Evolutionary conservation across 2,329 filamentous ascomycete genomes (phyloP), one percentile per base, ranked within the genome.

Genomic region (Chaetomiaceae sp.): DNA sequence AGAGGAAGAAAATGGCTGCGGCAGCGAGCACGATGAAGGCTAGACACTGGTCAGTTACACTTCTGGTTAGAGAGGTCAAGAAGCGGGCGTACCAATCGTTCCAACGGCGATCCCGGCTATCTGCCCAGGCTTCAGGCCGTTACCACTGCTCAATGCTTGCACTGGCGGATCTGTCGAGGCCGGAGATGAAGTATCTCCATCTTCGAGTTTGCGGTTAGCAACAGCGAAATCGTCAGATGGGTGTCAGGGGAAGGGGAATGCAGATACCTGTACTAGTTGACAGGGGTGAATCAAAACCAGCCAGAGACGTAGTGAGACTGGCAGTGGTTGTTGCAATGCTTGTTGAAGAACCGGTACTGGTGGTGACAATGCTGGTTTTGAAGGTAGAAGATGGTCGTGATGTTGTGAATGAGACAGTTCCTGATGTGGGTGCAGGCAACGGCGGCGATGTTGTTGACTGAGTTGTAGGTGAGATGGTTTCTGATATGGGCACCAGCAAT

Each of bases 21-120:
- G 15, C 25, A 14, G 37, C 27, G 11, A 49, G 17, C 37, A 49
- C n/a, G n/a, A 39, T 3, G 20, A 39, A 47, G 9, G 36, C 50
- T 53, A 20, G 15, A 4, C 39, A 4, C 6, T n/a, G 22, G n/a
- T 38, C 3, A 19, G 4, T 31, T 7, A 31, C 27, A 31, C 27
- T 12, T 11, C 25, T 31, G 27, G 27, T 9, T 11, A 12, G 27
- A 19, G 15, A 3, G 17, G 14, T 20, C 9, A 7, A 31, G 14
- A 31, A 9, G 15, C 1, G 4, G 2, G 7, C 36, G 11, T 44
- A 53, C 51, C 51, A 6, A 45, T 12, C 7, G 33, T 14, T 9
- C 51, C 51, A 17, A 53, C 6, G 1, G 27, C 19, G 12, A 53
- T 49, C 3, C 51, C 51, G 7, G 38, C 51, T 23, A 53, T 39